Evolutionary conservation across 306 rosid genomes (phyloP).

Genomic region (Cucurbita argyrosperma): DNA sequence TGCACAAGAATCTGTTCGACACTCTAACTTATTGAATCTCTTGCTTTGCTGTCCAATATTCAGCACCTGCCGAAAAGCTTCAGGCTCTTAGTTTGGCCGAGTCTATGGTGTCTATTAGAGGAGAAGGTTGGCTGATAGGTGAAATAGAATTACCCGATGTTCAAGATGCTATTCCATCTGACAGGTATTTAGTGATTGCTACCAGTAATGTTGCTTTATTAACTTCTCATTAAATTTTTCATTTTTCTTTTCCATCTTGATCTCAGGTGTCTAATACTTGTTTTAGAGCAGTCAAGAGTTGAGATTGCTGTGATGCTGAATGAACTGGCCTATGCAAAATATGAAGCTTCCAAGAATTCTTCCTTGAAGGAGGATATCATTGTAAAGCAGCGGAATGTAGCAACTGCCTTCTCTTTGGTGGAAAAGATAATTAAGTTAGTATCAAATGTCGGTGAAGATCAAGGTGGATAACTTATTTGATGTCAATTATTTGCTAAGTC

Average conservation of each 20-base stretch:
- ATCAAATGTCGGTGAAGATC: constrained; percentile 42
- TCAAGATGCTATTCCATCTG: constrained; percentile 38
- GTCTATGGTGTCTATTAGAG: constrained; percentile 48
- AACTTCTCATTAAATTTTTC: neutral
- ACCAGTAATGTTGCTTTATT: neutral
- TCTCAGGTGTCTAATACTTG: constrained; percentile 75
- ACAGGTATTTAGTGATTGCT: constrained; percentile 35
- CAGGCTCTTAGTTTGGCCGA: constrained; percentile 82
- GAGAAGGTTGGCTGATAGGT: constrained; percentile 66
- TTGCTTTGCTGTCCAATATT: constrained; percentile 16
- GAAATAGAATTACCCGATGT: constrained; percentile 27
- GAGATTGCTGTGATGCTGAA: constrained; percentile 88
- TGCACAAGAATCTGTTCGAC: neutral
- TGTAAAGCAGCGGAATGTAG: constrained; percentile 51
- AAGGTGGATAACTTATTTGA: constrained; percentile 29
- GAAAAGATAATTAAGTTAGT: constrained; percentile 73
- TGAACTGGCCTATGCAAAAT: constrained; percentile 76
- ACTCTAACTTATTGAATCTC: neutral
- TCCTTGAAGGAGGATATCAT: constrained; percentile 36
- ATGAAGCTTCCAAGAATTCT: constrained; percentile 56
- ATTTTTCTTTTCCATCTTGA: neutral
- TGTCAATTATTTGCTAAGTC: neutral
- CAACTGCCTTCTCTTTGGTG: constrained; percentile 66
- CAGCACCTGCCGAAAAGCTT: constrained; percentile 78
- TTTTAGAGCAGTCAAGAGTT: constrained; percentile 85